A percentile compares a stretch with the other conserved stretches of the same genome.
Conservation (phyloP, 2,329 filamentous ascomycete genomes). For the Pseudocercospora eumusae region DNA sequence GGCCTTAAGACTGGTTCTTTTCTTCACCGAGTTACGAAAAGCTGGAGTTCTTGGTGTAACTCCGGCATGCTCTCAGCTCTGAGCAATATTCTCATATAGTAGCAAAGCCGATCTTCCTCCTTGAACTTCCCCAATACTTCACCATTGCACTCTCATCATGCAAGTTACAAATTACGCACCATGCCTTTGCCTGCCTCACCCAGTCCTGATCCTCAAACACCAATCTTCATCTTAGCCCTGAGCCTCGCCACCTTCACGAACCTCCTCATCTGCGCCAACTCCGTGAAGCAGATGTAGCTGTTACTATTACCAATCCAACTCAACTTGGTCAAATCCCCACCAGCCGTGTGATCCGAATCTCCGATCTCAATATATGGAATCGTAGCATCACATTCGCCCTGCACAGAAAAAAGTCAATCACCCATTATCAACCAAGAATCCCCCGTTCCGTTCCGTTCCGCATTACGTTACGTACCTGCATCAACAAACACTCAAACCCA, state of each 20-base stretch:
- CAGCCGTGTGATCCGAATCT: slow-evolving; percentile 20
- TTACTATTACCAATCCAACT: slow-evolving; percentile 29
- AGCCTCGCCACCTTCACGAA: slow-evolving; percentile 26
- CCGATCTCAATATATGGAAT: slow-evolving; percentile 20
- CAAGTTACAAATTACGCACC: background rate
- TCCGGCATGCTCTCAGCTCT: background rate
- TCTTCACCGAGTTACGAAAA: background rate
- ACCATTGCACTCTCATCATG: background rate
- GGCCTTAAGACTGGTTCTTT: background rate
- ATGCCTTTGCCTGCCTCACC: background rate
- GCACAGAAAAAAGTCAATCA: slow-evolving; percentile 1
- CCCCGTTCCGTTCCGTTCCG: background rate
- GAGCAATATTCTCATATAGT: background rate
- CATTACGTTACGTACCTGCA: slow-evolving; percentile 34
- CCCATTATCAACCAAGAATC: slow-evolving; percentile 5
- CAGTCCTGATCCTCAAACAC: background rate
- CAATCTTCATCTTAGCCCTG: slow-evolving; percentile 8
- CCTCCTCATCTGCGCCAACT: slow-evolving; percentile 20
- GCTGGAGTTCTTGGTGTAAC: background rate
- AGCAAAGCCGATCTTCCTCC: background rate
- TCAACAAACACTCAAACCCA: slow-evolving; percentile 35
- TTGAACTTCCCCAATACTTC: background rate
- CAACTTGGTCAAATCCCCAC: slow-evolving; percentile 26
- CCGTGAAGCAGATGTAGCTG: slow-evolving; percentile 35
- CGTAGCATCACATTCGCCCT: slow-evolving; percentile 29